phyloP scores from a whole-genome alignment of 805 yeast species.

The Saccharomycopsis fibuligera region DNA sequence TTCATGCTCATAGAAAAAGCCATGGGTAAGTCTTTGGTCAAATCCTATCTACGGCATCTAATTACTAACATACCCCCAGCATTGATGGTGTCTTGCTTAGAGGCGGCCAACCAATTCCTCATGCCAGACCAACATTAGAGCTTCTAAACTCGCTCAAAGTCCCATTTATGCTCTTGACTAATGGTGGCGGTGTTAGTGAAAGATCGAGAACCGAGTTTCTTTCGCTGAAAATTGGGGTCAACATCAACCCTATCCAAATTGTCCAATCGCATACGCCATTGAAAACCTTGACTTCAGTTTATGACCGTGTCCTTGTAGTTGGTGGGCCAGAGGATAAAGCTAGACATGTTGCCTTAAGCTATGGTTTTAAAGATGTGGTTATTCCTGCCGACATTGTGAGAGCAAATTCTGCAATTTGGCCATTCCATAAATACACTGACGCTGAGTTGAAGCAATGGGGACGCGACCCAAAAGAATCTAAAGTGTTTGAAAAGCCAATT shows the following conservation, averaged over 20 bases:
- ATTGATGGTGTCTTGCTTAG: slow-evolving; percentile 87
- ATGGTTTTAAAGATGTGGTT: slow-evolving; percentile 74
- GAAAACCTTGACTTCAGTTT: slow-evolving; percentile 45
- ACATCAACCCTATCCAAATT: slow-evolving; percentile 54
- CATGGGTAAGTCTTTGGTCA: too few relatives aligned
- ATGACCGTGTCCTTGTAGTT: slow-evolving; percentile 63
- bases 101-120: slow-evolving; percentile 60
- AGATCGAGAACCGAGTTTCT: slow-evolving; percentile 39
- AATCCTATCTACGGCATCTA: too few relatives aligned
- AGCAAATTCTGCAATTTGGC: slow-evolving; percentile 55
- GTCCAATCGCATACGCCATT: slow-evolving; percentile 88
- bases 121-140: slow-evolving; percentile 55
- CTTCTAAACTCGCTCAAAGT: slow-evolving; percentile 46
- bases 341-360: slow-evolving; percentile 63
- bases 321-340: slow-evolving; percentile 74
- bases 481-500: slow-evolving; percentile 36
- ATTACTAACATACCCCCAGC: too few relatives aligned
- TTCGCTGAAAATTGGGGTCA: slow-evolving; percentile 25
- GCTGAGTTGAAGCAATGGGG: slow-evolving; percentile 41
- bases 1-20: too few relatives aligned
- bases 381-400: slow-evolving; percentile 66
- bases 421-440: slow-evolving; percentile 52
- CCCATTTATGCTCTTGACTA: slow-evolving; percentile 81
- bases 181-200: slow-evolving; percentile 84
- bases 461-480: slow-evolving; percentile 26